Conservation (phyloP, 371 early-diverging fungal species). For the Syncephalastrum sp. region DNA sequence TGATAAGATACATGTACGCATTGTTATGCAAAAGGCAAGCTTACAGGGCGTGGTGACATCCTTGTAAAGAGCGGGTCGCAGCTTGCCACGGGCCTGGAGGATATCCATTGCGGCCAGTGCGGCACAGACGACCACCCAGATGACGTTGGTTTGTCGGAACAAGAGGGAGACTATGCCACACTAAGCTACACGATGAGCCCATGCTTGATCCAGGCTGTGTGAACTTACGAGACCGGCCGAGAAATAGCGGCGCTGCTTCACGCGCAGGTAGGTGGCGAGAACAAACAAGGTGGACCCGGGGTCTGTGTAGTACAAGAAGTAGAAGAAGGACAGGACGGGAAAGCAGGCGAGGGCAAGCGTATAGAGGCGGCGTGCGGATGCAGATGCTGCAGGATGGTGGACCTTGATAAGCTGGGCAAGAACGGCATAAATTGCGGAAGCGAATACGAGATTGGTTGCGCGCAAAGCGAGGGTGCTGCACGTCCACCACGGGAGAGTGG, state of each 20-base stretch:
- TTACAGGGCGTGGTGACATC: too few species aligned
- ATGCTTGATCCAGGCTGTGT: neutral
- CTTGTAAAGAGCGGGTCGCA: too few species aligned
- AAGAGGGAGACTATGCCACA: slow-evolving; percentile 57
- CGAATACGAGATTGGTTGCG: slow-evolving; percentile 58
- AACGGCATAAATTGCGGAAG: slow-evolving; percentile 48
- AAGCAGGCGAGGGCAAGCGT: slow-evolving; percentile 67
- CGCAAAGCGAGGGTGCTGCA: slow-evolving; percentile 28
- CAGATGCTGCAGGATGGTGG: slow-evolving; percentile 28
- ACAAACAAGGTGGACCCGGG: slow-evolving; percentile 81
- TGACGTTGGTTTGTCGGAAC: slow-evolving; percentile 91
- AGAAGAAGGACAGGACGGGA: slow-evolving; percentile 83
- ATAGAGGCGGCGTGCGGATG: slow-evolving; percentile 23
- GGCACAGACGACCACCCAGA: slow-evolving; percentile 74
- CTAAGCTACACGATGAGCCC: slow-evolving; percentile 26
- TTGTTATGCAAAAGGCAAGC: neutral
- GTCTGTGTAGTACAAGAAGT: slow-evolving; percentile 92
- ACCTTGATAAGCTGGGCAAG: slow-evolving; percentile 33
- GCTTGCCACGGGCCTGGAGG: slow-evolving; percentile 4
- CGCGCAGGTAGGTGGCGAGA: slow-evolving; percentile 62
- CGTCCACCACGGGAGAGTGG: neutral
- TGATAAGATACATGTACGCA: too few species aligned
- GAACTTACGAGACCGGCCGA: slow-evolving; percentile 57
- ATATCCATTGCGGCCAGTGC: slow-evolving; percentile 40
- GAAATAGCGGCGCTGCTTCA: slow-evolving; percentile 46